These are phyloP conservation scores for Fusarium sp. DNA, from an alignment of 2,329 filamentous ascomycete genomes.

Conservation along the genomic window DNA sequence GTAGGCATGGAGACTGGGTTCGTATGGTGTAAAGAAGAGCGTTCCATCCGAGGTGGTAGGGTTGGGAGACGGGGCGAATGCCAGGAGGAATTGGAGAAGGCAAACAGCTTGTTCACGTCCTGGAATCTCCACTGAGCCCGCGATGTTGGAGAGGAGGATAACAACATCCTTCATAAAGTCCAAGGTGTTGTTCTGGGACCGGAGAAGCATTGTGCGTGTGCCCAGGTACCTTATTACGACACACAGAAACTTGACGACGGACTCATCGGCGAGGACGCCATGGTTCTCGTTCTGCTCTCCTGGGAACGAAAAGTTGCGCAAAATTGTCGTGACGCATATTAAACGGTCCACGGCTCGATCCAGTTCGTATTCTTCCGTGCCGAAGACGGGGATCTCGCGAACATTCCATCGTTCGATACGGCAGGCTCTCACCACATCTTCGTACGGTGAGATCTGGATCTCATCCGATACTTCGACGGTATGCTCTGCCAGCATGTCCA, in stretches of 20 bases:
- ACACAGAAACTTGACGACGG: constrained; percentile 83
- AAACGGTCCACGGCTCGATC: constrained; percentile 86
- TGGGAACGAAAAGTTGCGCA: constrained; percentile 91
- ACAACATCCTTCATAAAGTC: constrained; percentile 98
- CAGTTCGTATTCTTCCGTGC: constrained; percentile 78
- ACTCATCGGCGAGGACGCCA: constrained; percentile 72
- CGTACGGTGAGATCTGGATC: constrained; percentile 82
- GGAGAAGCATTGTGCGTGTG: constrained; percentile 84
- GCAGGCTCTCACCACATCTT: constrained; percentile 83
- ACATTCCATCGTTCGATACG: constrained; percentile 75
- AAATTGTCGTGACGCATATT: constrained; percentile 88
- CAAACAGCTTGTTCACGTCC: constrained; percentile 87
- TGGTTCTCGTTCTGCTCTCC: constrained; percentile 70
- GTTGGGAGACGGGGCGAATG: constrained; percentile 82
- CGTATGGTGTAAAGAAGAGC: constrained; percentile 81
- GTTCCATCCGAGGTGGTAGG: constrained; percentile 65
- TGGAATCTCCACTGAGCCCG: constrained; percentile 79
- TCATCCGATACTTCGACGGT: constrained; percentile 86
- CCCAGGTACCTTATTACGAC: constrained; percentile 85
- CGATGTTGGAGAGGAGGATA: constrained; percentile 87
- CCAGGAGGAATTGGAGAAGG: constrained; percentile 85
- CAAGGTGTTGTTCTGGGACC: constrained; percentile 81
- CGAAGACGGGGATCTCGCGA: constrained; percentile 75
- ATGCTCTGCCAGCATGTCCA: constrained; percentile 83
- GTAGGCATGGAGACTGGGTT: constrained; percentile 83